A percentile compares a stretch with the other conserved stretches of the same genome.
phyloP scores from a whole-genome alignment of 768 basidiomycete genomes.

The Leucosporidium scottii region DNA sequence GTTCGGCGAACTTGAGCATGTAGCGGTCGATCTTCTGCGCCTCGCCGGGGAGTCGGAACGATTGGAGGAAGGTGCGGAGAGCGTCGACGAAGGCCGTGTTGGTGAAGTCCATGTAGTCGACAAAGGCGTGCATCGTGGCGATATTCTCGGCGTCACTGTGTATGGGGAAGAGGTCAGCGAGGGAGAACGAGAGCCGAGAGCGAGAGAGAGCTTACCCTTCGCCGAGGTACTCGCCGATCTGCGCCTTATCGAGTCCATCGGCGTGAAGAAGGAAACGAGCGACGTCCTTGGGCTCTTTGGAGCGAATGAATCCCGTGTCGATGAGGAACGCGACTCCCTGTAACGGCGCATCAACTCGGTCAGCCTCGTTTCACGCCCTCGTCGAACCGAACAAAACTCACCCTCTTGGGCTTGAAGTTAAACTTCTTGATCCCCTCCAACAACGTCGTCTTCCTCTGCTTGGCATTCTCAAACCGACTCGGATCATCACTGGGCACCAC shows the following conservation, averaged over 20 bases:
- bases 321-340: constrained; percentile 85
- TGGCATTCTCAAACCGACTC: constrained; percentile 83
- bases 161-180: neutral
- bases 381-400: constrained; percentile 43
- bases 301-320: constrained; percentile 77
- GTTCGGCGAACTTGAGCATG: constrained; percentile 97
- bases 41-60: constrained; percentile 95
- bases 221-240: constrained; percentile 97
- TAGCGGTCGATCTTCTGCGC: constrained; percentile 97
- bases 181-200: neutral
- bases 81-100: constrained; percentile 79
- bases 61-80: constrained; percentile 78
- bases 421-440: constrained; percentile 95
- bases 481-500: constrained; percentile 68
- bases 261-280: constrained; percentile 77
- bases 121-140: constrained; percentile 94
- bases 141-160: constrained; percentile 78
- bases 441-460: constrained; percentile 89
- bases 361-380: neutral
- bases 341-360: neutral
- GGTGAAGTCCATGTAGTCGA: constrained; percentile 82
- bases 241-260: constrained; percentile 87
- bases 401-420: constrained; percentile 96
- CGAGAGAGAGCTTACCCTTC: constrained; percentile 65
- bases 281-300: constrained; percentile 63